Conservation (phyloP, 768 basidiomycete genomes). For the Tricholoma terreum region DNA sequence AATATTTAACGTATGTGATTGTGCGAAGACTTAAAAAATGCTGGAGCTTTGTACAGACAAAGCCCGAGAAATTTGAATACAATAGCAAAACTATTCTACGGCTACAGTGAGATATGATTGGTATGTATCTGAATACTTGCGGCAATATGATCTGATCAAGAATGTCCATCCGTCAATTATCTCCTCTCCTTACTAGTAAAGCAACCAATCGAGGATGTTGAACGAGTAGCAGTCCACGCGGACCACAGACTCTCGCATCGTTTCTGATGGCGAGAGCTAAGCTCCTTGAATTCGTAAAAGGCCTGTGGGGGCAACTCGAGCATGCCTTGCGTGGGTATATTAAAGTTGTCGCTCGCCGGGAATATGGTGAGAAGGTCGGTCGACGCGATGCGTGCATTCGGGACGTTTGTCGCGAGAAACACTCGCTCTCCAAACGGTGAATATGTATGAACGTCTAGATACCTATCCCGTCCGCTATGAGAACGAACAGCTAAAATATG, state of each 20-base stretch:
- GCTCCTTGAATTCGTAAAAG: constrained; percentile 54
- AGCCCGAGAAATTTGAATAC: no score
- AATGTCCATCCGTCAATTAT: no score
- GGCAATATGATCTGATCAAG: not conserved
- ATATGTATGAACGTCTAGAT: constrained; percentile 65
- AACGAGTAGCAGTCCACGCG: constrained; percentile 31
- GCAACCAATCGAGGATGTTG: not conserved
- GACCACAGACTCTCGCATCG: constrained; percentile 60
- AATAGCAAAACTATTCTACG: no score
- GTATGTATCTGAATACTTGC: not conserved
- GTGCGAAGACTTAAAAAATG: no score
- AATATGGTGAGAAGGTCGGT: constrained; percentile 61
- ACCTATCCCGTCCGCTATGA: constrained; percentile 53
- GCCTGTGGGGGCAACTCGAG: constrained; percentile 62
- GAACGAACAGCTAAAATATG: constrained; percentile 47
- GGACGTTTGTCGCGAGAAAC: constrained; percentile 59
- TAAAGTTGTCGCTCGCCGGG: constrained; percentile 36
- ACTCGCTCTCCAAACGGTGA: constrained; percentile 61
- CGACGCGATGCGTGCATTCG: constrained; percentile 59
- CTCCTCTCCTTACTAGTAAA: no score
- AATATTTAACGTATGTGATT: no score
- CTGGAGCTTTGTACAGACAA: no score
- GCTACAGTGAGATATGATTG: constrained; percentile 4
- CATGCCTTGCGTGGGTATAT: constrained; percentile 42
- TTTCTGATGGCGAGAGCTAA: constrained; percentile 50